phyloP scores from a whole-genome alignment of 257 asterid species.

The Lantana camara region DNA sequence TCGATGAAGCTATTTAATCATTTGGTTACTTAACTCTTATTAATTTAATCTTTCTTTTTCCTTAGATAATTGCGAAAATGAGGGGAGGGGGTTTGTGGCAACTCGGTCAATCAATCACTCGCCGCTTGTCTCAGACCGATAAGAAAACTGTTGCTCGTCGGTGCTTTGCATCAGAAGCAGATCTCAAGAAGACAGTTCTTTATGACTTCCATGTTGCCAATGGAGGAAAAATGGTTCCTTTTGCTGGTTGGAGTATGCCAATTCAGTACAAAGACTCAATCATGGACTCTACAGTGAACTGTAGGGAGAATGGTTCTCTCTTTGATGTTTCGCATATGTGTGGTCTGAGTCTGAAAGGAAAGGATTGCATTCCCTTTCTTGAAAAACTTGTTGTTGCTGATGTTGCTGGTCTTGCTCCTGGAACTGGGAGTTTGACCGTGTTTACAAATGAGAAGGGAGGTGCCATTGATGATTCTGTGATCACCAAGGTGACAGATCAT shows the following conservation, averaged over 20 bases:
- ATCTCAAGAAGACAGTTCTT: conserved; percentile 87
- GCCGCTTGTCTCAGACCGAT: conserved; percentile 72
- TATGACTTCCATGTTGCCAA: conserved; percentile 90
- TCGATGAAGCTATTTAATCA: neutral
- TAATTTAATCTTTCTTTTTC: conserved; percentile 10
- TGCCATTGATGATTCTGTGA: conserved; percentile 92
- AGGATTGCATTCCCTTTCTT: conserved; percentile 82
- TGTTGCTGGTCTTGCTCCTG: conserved; percentile 91
- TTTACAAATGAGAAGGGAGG: conserved; percentile 99
- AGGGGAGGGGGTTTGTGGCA: conserved; percentile 98
- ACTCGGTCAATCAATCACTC: conserved; percentile 89
- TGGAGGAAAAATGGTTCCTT: conserved; percentile 99
- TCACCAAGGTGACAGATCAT: conserved; percentile 80
- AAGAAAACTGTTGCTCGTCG: conserved; percentile 72
- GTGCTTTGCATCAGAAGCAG: conserved; percentile 92
- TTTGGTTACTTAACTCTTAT: neutral
- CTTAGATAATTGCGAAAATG: conserved; percentile 55
- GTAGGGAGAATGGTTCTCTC: conserved; percentile 92
- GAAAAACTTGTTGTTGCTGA: conserved; percentile 96
- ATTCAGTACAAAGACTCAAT: conserved; percentile 98
- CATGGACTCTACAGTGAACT: conserved; percentile 93
- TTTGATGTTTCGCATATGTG: conserved; percentile 99
- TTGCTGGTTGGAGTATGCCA: conserved; percentile 99
- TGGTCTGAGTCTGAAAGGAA: conserved; percentile 95
- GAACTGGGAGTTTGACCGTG: conserved; percentile 83